Evolutionary conservation across 805 yeast genomes (phyloP), one percentile per base, ranked within the genome.

Genomic region (Dipodascus geniculatus): DNA sequence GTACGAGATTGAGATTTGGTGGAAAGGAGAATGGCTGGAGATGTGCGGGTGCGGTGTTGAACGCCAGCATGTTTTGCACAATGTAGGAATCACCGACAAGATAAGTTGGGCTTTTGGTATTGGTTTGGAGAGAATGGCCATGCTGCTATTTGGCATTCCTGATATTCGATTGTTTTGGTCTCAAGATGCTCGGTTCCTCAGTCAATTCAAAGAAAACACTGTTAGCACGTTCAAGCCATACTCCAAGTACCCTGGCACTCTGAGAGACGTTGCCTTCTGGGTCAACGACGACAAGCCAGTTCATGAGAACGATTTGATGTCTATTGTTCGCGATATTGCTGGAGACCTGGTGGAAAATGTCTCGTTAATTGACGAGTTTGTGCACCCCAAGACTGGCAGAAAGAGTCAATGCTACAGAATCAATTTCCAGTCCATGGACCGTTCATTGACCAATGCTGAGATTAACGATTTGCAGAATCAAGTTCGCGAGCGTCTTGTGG

Each of bases 41-140:
- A 82, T 96, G 66, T 87, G 96, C 63, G 99, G 99, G 0, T 87
- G 96, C 70, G 99, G 99, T 23, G 76, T 91, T 38, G 96, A 89
- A 4, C 81, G 81, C 59, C 84, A 87, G 60, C 81, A 80, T 51
- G 95, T 91, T 0, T 73, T 88, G 42, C 71, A 78, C 22, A 85
- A 83, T 59, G 78, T 96, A 0, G 95, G 87, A 0, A 73, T 83
- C 51, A 70, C 76, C 22, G 63, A 69, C 17, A 76, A 80, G 56
- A 74, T 91, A 48, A 95, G 96, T 2, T 93, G 99, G 98, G 99
- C 99, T 1, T 93, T 93, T 71, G 99, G 99, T 19, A 75, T 93
- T 51, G 99, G 99, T 0, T 74, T 93, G 51, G 99, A 93, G 67
- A 77, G 99, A 63, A 80, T 91, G 55, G 98, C 99, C 38, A 93